Conservation (phyloP, 257 asterid genomes). For the Thymus quinquecostatus region DNA sequence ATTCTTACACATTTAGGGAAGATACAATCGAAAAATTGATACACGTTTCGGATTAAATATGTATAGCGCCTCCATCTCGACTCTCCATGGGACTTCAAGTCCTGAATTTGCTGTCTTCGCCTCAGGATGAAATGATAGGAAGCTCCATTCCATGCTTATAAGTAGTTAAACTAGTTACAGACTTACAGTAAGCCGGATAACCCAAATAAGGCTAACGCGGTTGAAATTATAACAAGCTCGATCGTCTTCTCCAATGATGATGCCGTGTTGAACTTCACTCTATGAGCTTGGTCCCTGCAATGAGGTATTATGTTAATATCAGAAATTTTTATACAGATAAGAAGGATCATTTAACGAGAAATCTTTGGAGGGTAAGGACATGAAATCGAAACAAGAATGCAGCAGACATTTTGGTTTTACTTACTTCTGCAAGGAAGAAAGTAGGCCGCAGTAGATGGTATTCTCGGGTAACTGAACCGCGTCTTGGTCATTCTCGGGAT, state of each 20-base stretch:
- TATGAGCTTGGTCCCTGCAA: constrained; percentile 72
- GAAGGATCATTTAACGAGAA: background rate
- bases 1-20: constrained; percentile 21
- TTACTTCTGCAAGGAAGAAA: constrained; percentile 80
- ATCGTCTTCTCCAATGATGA: constrained; percentile 36
- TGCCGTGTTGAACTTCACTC: constrained; percentile 69
- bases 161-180: background rate
- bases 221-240: constrained; percentile 34
- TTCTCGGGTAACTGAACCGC: constrained; percentile 77
- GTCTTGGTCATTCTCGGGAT: constrained; percentile 64
- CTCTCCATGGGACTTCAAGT: constrained; percentile 24
- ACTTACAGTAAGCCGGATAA: constrained; percentile 19
- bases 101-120: constrained; percentile 6
- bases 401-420: constrained; percentile 24
- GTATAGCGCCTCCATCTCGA: constrained; percentile 15
- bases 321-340: background rate
- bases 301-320: background rate
- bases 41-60: constrained; percentile 7
- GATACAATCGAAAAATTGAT: constrained; percentile 12
- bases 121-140: background rate
- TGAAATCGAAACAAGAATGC: background rate
- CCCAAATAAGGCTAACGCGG: constrained; percentile 35
- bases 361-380: background rate
- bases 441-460: constrained; percentile 79
- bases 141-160: background rate